Percentiles rank a stretch among this genome's conserved stretches.
phyloP scores from a whole-genome alignment of 306 rosid species.

The Ormosia semicastrata region DNA sequence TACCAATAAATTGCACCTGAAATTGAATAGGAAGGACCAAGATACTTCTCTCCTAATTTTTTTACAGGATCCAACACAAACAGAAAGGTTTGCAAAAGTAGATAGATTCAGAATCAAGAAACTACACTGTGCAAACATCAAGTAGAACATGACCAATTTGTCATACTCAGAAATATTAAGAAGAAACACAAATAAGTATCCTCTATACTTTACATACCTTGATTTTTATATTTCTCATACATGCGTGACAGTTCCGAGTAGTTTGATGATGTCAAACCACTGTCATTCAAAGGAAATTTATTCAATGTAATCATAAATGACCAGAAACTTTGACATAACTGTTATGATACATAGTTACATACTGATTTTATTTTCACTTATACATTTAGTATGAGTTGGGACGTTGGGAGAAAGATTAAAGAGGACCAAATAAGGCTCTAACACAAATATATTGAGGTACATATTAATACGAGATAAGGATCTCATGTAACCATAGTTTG shows the following conservation, averaged over 20 bases:
- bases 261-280: constrained; percentile 86
- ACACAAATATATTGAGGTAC: not conserved
- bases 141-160: constrained; percentile 14
- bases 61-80: not conserved
- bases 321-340: constrained; percentile 8
- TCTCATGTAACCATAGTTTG: too few relatives aligned
- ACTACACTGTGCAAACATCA: not conserved
- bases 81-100: not conserved
- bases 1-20: not conserved
- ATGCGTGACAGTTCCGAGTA: constrained; percentile 87
- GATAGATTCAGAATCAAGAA: constrained; percentile 27
- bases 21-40: not conserved
- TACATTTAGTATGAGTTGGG: too few relatives aligned
- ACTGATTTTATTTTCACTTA: not conserved
- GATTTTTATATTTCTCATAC: constrained; percentile 78
- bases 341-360: not conserved
- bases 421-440: too few relatives aligned
- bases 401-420: too few relatives aligned
- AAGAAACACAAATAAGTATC: constrained; percentile 13
- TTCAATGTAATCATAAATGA: constrained; percentile 11
- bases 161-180: not conserved
- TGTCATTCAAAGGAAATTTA: constrained; percentile 41
- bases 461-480: too few relatives aligned
- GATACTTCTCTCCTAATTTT: not conserved
- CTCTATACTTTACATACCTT: constrained; percentile 53